Base-by-base conservation (phyloP, 148 eudicot species). In the Suaeda aralocaspica region DNA sequence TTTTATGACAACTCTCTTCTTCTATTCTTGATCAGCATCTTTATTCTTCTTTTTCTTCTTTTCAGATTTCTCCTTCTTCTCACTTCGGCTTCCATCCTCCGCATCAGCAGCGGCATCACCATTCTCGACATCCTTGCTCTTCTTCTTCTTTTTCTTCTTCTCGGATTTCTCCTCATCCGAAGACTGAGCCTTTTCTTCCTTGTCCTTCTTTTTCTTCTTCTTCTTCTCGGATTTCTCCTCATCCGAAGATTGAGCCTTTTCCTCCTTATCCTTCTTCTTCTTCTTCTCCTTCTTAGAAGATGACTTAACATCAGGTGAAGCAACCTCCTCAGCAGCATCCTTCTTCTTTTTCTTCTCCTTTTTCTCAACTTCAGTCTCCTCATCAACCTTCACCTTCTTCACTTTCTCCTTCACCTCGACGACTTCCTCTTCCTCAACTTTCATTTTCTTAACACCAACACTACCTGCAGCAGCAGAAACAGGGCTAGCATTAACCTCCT, bases 1-100 rank as follows among this genome's bases (percentile, higher is more conserved):
- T n/a, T 52, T 64, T 3, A 64, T 41, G 48, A 21, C 41, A 61
- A 52, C n/a, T 22, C 21, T 25, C 42, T 33, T 71, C 46, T 55
- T 72, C 67, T 78, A 81, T 74, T 85, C 82, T 41, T 87, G 45
- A 36, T 83, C 81, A 2, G 78, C 76, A 22, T 81, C 83, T 79
- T 87, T 89, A 62, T 67, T 76, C 89, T 87, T 91, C 83, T 89
- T 89, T 71, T 87, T 88, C 84, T 88, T 86, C 78, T 89, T 89
- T 55, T 86, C 83, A n/a, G n/a, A n/a, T n/a, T n/a, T n/a, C n/a
- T n/a, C n/a, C 81, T 86, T 86, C 80, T 87, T 77, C 82, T 83
- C 82, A 44, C 89, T 86, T 62, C 66, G 66, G 70, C 21, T 72
- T 62, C 69, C 77, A 21, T 78, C 82, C 46, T 74, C 83, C 10